phyloP scores from a whole-genome alignment of 2,329 filamentous ascomycete species.

The Penicillium brevicompactum region DNA sequence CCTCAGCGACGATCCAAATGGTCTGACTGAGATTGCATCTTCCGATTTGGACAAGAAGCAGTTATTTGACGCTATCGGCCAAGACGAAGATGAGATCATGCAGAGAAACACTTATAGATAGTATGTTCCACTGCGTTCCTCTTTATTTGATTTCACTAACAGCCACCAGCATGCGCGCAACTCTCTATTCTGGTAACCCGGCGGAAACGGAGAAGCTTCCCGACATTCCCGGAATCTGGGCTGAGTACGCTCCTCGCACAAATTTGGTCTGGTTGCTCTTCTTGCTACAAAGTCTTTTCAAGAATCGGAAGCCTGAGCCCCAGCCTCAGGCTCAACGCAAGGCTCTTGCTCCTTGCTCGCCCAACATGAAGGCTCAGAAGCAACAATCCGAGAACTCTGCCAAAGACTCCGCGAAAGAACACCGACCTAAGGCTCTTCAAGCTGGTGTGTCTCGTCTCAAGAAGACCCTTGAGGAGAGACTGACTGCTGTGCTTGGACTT shows the following conservation, averaged over 20 bases:
- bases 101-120: constrained; percentile 46
- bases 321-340: constrained; percentile 20
- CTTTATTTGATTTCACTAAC: not conserved
- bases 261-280: constrained; percentile 67
- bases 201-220: constrained; percentile 39
- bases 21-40: constrained; percentile 38
- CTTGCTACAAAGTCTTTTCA: constrained; percentile 59
- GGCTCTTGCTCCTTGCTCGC: constrained; percentile 36
- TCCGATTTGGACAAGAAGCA: constrained; percentile 47
- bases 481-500: constrained; percentile 36
- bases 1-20: constrained; percentile 23
- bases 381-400: constrained; percentile 3
- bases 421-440: constrained; percentile 12
- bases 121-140: constrained; percentile 28
- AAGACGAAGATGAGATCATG: constrained; percentile 44
- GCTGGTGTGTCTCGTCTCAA: constrained; percentile 27
- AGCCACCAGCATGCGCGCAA: constrained; percentile 39
- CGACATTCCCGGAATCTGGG: constrained; percentile 51
- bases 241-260: constrained; percentile 59
- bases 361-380: constrained; percentile 28
- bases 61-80: constrained; percentile 45
- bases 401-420: constrained; percentile 6
- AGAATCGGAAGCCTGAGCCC: constrained; percentile 33
- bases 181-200: constrained; percentile 49
- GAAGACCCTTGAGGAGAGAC: constrained; percentile 33